Evolutionary conservation across 2,329 filamentous ascomycete species (phyloP).

Genomic region (Fusarium sp.): DNA sequence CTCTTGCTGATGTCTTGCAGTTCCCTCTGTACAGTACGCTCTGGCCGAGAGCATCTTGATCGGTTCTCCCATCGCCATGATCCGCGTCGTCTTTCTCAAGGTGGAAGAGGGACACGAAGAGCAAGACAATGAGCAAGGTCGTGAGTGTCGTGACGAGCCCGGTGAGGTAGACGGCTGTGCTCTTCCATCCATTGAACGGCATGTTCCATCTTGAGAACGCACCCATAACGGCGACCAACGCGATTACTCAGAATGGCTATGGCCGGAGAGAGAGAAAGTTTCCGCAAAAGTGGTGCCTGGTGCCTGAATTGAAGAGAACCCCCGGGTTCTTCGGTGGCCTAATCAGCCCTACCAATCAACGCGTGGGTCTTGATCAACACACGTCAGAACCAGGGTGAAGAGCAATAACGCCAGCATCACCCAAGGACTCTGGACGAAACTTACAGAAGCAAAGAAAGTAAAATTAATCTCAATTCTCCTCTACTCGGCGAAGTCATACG

Average conservation of each 20-base stretch:
- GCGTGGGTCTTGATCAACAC: not conserved
- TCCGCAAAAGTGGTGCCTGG: not conserved
- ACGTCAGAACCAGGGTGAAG: not conserved
- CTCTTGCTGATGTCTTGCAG: slow-evolving; percentile 1
- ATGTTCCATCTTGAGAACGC: slow-evolving; percentile 27
- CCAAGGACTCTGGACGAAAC: too few species aligned
- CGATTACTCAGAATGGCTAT: not conserved
- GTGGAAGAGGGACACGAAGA: slow-evolving; percentile 28
- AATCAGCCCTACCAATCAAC: slow-evolving; percentile 15
- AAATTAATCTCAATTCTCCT: too few species aligned
- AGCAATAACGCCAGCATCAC: not conserved
- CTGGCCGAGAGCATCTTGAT: slow-evolving; percentile 1
- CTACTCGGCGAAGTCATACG: too few species aligned
- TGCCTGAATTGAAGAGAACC: not conserved
- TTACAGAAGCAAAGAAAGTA: too few species aligned
- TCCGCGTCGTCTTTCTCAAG: not conserved
- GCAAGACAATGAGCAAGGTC: slow-evolving; percentile 3
- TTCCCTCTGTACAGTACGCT: slow-evolving; percentile 12
- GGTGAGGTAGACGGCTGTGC: slow-evolving; percentile 25
- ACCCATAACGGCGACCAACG: not conserved
- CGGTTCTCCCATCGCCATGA: rapidly evolving
- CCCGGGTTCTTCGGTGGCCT: not conserved
- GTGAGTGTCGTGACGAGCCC: slow-evolving; percentile 17
- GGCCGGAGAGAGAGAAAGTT: not conserved
- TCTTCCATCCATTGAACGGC: slow-evolving; percentile 8